Base-by-base conservation (phyloP, 768 basidiomycete species). In the Rhodotorula kratochvilovae region DNA sequence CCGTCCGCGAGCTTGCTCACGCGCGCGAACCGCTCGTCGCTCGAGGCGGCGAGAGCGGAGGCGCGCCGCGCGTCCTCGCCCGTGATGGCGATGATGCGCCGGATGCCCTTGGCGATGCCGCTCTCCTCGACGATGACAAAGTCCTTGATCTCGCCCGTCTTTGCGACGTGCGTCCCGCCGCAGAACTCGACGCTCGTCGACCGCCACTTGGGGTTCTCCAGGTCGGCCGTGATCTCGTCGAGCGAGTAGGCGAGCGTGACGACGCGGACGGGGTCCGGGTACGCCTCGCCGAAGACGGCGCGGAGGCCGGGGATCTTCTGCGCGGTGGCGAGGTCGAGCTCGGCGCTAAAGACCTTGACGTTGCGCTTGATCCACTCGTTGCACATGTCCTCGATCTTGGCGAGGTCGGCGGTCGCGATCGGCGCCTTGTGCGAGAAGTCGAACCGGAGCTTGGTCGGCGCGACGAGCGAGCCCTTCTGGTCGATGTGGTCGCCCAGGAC, bases 131-230 rank as follows among this genome's bases (percentile, higher is more conserved):
- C 89, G 71, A 99, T 90, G 39, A 94, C 88, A 79, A 99, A 90
- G 79, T 92, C 89, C 81, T 95, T 94, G 85, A 99, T 98, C 77
- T 94, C 92, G 27, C 94, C 92, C 0, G 96, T 99, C 81, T 88
- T 90, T n/a, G 87, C 86, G 65, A 99, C 96, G 79, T 99, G 96
- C 87, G 96, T 99, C 81, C 96, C 96, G 81, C 96, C 96, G 80
- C 96, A 99, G 79, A 99, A 95, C 81, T 99, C 96, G 72, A 96
- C 86, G 80, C 90, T 93, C 19, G 95, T 96, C 39, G 81, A 82
- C 58, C 90, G 83, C 96, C 96, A 99, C 81, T 89, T 91, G 7
- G 89, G 87, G 80, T 92, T 94, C 77, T 89, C 86, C 54, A 95
- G 84, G 74, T 99, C 91, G 77, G 86, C 84, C 29, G 86, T 81